Evolutionary conservation across 768 basidiomycete genomes (phyloP), one percentile per base, ranked within the genome.

Genomic region (Suillus subaureus): DNA sequence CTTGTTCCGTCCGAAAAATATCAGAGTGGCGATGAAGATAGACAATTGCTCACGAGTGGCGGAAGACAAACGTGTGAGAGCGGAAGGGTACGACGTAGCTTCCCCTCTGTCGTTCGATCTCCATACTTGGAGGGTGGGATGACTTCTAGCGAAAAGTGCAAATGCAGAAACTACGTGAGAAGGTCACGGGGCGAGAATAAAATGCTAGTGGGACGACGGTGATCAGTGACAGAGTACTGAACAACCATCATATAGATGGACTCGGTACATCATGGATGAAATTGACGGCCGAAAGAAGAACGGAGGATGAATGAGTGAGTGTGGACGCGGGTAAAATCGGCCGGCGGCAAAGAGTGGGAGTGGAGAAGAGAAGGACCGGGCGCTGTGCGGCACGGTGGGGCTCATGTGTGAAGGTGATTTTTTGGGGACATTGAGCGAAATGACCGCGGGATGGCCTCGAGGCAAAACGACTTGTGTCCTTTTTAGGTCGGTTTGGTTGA

Each of bases 361-460:
- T 40, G 40, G 39, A 21, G 58, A 60, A 60, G 39, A 60, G 58
- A 60, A 60, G 37, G 26, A 28, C 26, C 26, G 58, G 54, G 21
- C 54, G 6, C 39, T 60, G 9, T 42, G 58, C 58, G 40, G 58
- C 58, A 60, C 58, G 58, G 58, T 60, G 39, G 23, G 35, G 35
- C 35, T 43, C n/a, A n/a, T 37, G 37, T 39, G 37, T 39, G 37
- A 39, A 39, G 37, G 37, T 39, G 37, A 37, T 9, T 37, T 37
- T 37, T 37, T 2, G 35, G 28, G 51, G 31, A 55, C 31, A 13
- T 55, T 7, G 6, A 33, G 54, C 54, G 54, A 55, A 55, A 55
- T 55, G 54, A 55, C 31, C 54, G 54, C 54, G 54, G 37, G 57
- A 40, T 18, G 15, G 58, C 58, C 58, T 60, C 58, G 58, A 60